Evolutionary conservation across 176 grass and related monocot species (phyloP), one percentile per base, ranked within the genome.

Genomic region (Bolboschoenus planiculmis): DNA sequence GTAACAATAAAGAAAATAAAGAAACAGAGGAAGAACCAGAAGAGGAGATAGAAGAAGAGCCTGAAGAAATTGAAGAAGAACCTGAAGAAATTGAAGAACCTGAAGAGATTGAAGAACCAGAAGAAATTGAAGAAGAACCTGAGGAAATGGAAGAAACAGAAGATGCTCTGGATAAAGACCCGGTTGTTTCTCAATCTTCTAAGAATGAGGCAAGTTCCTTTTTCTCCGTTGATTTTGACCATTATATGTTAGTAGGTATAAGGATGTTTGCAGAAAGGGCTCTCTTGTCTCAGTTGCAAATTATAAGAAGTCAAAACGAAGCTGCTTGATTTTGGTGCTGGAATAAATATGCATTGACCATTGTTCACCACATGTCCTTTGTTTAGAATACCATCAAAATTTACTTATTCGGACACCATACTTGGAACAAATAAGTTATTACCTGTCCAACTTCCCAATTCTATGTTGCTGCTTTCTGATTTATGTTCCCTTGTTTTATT

Each of bases 51-150:
- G 78, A 81, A 81, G 78, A 81, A 81, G 56, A 81, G 8, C 54
- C 27, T 35, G 84, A 85, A 64, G 83, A 85, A 40, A 56, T 77
- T 3, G 70, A 89, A 79, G 78, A 53, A 39, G 88, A 90, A 75
- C 44, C 66, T 0, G 79, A 61, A 57, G 47, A 58, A 46, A 46
- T 90, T 2, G 93, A 95, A 91, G 88, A 92, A 75, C 82, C 88
- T 20, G 93, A 96, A 85, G 95, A 98, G 87, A 84, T 98, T 67
- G 85, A 93, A 83, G 81, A 93, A 79, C 75, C 81, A 75, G 87
- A 90, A 78, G 95, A 94, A 18, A 56, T 80, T 13, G 68, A 89
- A 83, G 68, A 89, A 83, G 88, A 89, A 86, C 61, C 66, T 1
- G 79, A 61, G 36, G 47, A 58, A 46, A 31, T 87, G 9, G 93